Evolutionary conservation across 1,284 basidiomycete genomes (phyloP).

Genomic region (Heterobasidion irregulare): DNA sequence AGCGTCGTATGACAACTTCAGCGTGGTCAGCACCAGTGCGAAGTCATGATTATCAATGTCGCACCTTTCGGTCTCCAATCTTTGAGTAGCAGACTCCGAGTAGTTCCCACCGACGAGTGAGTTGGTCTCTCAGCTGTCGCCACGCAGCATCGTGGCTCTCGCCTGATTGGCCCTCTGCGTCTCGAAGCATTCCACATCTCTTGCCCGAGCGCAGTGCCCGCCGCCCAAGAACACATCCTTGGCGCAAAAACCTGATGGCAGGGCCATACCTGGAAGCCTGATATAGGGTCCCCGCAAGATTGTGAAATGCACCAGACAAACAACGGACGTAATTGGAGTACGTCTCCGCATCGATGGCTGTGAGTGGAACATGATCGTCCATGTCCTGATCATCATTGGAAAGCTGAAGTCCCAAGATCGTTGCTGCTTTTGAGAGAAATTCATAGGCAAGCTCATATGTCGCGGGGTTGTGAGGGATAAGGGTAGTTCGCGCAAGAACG

Average conservation of each 20-base stretch:
- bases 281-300: constrained; percentile 55
- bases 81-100: constrained; percentile 69
- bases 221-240: constrained; percentile 46
- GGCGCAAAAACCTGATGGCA: constrained; percentile 56
- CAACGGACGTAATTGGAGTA: constrained; percentile 53
- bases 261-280: constrained; percentile 49
- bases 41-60: constrained; percentile 9
- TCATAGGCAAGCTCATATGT: constrained; percentile 41
- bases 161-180: constrained; percentile 11
- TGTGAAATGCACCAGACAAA: constrained; percentile 60
- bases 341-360: constrained; percentile 1
- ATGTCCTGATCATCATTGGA: constrained; percentile 4
- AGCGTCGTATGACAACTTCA: constrained; percentile 51
- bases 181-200: background rate
- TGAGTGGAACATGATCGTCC: background rate
- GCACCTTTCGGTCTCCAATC: constrained; percentile 61
- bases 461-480: constrained; percentile 37
- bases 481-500: constrained; percentile 40
- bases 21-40: constrained; percentile 1
- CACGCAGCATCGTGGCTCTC: constrained; percentile 39
- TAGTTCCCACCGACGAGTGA: constrained; percentile 71
- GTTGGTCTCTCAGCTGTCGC: constrained; percentile 50
- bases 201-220: constrained; percentile 30
- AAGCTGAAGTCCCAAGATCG: constrained; percentile 21
- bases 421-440: constrained; percentile 35